phyloP scores from a whole-genome alignment of 2,329 filamentous ascomycete genomes.

The Trichoderma simmonsii region DNA sequence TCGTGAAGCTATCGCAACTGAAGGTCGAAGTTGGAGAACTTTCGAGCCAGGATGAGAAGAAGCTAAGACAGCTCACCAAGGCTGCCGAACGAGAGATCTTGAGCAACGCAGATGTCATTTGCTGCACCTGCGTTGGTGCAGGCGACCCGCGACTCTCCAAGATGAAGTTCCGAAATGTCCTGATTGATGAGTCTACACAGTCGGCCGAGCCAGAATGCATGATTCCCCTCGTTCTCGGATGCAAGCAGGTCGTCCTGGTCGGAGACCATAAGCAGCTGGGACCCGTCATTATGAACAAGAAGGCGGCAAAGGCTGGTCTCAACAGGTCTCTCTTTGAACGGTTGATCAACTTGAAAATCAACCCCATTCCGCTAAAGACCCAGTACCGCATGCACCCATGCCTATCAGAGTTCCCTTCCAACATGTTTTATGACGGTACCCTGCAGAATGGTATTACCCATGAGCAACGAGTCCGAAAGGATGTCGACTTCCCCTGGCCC shows the following conservation, averaged over 20 bases:
- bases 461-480: conserved; percentile 80
- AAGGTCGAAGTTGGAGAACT: conserved; percentile 90
- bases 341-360: conserved; percentile 84
- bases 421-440: conserved; percentile 99
- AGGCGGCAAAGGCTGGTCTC: conserved; percentile 93
- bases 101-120: conserved; percentile 93
- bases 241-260: conserved; percentile 98
- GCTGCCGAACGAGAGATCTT: conserved; percentile 93
- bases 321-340: conserved; percentile 99
- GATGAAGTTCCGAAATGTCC: conserved; percentile 96
- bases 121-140: conserved; percentile 96
- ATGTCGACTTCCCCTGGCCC: conserved; percentile 98
- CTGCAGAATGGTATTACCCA: conserved; percentile 95
- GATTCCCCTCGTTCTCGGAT: conserved; percentile 94
- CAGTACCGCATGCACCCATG: conserved; percentile 99
- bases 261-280: conserved; percentile 98
- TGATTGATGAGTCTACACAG: conserved; percentile 98
- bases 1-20: conserved; percentile 87
- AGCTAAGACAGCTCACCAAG: conserved; percentile 92
- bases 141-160: conserved; percentile 93
- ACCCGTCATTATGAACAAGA: conserved; percentile 99
- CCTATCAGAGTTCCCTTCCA: conserved; percentile 93
- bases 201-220: conserved; percentile 98
- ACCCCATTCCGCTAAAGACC: conserved; percentile 89
- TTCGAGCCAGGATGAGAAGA: conserved; percentile 95